These are phyloP conservation scores for Komagataella ulmi DNA, from an alignment of 805 yeast species.

Conservation along the genomic window DNA sequence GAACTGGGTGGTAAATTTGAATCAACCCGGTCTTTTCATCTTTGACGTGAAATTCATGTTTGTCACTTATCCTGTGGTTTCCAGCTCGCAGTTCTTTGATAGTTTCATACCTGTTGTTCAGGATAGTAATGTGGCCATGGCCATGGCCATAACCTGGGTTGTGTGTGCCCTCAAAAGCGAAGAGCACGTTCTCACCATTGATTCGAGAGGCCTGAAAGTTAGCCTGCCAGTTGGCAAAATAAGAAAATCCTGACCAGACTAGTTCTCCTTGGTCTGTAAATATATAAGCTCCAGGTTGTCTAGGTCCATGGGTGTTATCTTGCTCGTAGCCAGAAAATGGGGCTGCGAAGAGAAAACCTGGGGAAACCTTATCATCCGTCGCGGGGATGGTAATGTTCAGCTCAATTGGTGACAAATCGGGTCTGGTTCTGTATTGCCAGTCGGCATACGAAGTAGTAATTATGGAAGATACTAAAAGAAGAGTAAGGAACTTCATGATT, in stretches of 20 bases:
- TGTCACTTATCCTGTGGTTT: constrained; percentile 19
- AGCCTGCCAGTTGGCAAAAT: no score
- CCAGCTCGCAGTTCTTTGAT: constrained; percentile 21
- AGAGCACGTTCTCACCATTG: no score
- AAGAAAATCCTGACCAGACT: no score
- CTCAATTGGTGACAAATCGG: constrained; percentile 20
- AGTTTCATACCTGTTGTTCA: constrained; percentile 16
- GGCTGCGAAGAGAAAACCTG: constrained; percentile 20
- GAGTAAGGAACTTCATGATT: not conserved
- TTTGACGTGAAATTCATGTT: constrained; percentile 22
- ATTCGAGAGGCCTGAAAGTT: no score
- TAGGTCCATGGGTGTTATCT: constrained; percentile 5
- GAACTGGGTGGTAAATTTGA: constrained; percentile 20
- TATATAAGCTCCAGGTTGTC: constrained; percentile 17
- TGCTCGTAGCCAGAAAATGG: constrained; percentile 10
- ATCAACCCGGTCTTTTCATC: constrained; percentile 18
- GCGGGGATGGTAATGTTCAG: constrained; percentile 20
- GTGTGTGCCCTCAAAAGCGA: no score
- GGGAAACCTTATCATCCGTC: constrained; percentile 8
- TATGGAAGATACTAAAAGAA: not conserved
- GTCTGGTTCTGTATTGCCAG: constrained; percentile 20
- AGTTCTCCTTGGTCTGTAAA: no score
- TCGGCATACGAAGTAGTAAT: constrained; percentile 8
- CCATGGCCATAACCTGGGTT: constrained; percentile 11
- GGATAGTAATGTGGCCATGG: constrained; percentile 19